phyloP scores from a whole-genome alignment of 2,329 filamentous ascomycete species.

The Aphanocladium album region DNA sequence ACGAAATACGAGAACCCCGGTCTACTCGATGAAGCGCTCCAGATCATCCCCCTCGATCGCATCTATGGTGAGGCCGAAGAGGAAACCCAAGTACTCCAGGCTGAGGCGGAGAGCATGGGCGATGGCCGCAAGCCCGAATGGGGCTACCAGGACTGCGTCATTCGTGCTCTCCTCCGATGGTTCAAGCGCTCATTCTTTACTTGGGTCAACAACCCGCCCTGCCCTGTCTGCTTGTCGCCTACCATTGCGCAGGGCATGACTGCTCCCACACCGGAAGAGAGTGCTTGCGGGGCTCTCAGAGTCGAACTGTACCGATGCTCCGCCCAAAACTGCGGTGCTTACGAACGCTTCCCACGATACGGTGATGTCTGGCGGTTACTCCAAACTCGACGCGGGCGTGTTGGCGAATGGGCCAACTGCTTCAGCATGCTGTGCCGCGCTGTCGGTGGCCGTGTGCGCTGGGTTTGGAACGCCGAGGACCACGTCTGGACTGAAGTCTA shows the following conservation, averaged over 20 bases:
- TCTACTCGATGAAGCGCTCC: constrained; percentile 83
- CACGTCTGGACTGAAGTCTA: constrained; percentile 98
- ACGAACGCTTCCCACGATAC: constrained; percentile 89
- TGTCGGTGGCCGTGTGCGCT: constrained; percentile 82
- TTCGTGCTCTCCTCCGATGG: constrained; percentile 82
- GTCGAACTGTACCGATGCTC: constrained; percentile 92
- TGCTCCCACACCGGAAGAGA: constrained; percentile 81
- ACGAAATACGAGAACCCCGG: constrained; percentile 96
- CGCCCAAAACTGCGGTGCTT: constrained; percentile 65
- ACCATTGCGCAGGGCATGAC: constrained; percentile 81
- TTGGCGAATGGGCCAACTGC: constrained; percentile 96
- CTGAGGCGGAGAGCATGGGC: constrained; percentile 82
- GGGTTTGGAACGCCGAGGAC: constrained; percentile 98
- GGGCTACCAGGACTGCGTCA: constrained; percentile 97
- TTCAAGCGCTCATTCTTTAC: constrained; percentile 93
- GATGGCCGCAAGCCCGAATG: constrained; percentile 77
- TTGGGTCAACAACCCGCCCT: constrained; percentile 94
- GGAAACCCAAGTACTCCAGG: constrained; percentile 80
- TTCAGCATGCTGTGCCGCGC: constrained; percentile 98
- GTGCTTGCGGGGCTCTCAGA: constrained; percentile 76
- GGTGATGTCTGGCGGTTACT: constrained; percentile 91
- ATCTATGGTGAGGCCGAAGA: constrained; percentile 94
- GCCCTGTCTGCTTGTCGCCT: constrained; percentile 73
- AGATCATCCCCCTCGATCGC: constrained; percentile 79
- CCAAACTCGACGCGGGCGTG: constrained; percentile 78